Base-by-base conservation (phyloP, 2,329 filamentous ascomycete genomes). In the Pseudogymnoascus sp. region DNA sequence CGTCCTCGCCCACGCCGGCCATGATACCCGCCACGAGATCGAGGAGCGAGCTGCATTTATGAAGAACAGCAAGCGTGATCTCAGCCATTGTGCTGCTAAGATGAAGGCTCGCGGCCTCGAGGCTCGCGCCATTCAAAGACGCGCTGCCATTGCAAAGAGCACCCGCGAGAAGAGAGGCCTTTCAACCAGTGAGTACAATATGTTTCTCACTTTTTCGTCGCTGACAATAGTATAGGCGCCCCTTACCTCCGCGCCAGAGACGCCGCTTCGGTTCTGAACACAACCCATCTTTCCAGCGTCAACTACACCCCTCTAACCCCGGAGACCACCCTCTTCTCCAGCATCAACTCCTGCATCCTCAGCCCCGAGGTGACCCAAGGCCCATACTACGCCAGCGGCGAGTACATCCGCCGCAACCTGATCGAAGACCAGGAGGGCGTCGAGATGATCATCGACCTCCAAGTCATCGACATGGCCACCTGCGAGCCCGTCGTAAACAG, bases 351-450 rank as follows among this genome's bases (percentile, higher is more conserved):
- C 25, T 83, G 81, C 65, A 72, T 81, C 18, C 73, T 84, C 18
- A 78, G 75, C 18, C 80, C 81, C 1, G 81, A 84, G 68, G 78
- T 78, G 18, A 82, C 78, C 3, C 75, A 82, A 67, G 81, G 81
- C 0, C 82, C 82, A 9, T 84, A 83, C 73, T 84, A 79, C 65
- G 79, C 84, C 58, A 69, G 74, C 18, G 82, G 81, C 31, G 81
- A 84, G 69, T 75, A 78, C 60, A 70, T 84, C 63, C 78, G 82
- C 25, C 65, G 74, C 31, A 73, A 84, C 66, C 71, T 84, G 38
- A 75, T 73, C 14, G 80, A 83, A 49, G 72, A 73, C 12, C 75
- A 83, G 68, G 65, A 68, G 7, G 82, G 82, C 58, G 74, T 85
- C 23, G 75, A 77, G 21, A 70, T 83, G 38, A 76, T 76, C 3